Base-by-base conservation (phyloP, 2,329 filamentous ascomycete genomes). In the Nemania abortiva region DNA sequence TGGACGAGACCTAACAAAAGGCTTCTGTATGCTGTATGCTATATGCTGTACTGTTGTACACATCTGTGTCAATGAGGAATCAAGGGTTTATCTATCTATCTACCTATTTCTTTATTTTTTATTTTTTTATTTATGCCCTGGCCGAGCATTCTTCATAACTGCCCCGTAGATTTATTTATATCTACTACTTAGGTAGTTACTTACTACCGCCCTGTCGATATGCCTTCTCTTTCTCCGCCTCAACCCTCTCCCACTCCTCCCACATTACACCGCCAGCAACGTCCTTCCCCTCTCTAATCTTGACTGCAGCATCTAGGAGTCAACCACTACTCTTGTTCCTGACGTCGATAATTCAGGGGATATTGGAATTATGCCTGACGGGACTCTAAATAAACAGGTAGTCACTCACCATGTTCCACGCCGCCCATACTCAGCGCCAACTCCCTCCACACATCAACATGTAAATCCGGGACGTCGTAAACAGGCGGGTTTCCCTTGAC, bases 211-310 rank as follows among this genome's bases (percentile, higher is more conserved):
- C 29, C 29, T 5, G 29, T 6, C 15, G n/a, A 15, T 15, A 27
- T 39, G 4, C 13, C 20, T 20, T 13, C 55, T 50, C 50, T 29
- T 52, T 31, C 54, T 65, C 56, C 15, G 10, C 61, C 45, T 70
- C 37, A 18, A 71, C 31, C 60, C 57, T 69, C 55, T 69, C 64
- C 71, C 71, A 73, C 59, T 73, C 69, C 13, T 66, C 66, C 69
- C 67, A 71, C 54, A 55, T 65, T 22, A 49, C 52, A 9, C 53
- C 65, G 1, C 61, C 62, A 53, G 34, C 37, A 49, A 70, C 52
- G 7, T 66, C 69, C 54, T 72, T 66, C 24, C 66, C 69, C 11
- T 70, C 67, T 47, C 47, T 61, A 20, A 73, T 68, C 65, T 72
- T 70, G 22, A 72, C 67, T 68, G 15, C n/a, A 58, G 18, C 18